Evolutionary conservation across 2,329 filamentous ascomycete species (phyloP).

Genomic region (Phaeoacremonium minimum): DNA sequence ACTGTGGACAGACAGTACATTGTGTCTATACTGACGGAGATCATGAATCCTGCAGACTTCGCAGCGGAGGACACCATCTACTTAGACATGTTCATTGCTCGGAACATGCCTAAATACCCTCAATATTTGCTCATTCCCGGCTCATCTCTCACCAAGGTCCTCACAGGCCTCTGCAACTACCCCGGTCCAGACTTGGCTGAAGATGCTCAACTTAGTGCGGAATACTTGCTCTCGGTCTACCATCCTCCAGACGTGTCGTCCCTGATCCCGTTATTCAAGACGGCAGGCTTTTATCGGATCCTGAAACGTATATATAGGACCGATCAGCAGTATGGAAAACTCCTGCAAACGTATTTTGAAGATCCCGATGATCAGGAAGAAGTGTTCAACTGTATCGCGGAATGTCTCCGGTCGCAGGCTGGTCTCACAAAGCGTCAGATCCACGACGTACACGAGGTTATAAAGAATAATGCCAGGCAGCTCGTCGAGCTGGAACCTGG

Average conservation of each 20-base stretch:
- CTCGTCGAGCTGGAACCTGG: conserved; percentile 64
- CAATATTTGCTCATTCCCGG: conserved; percentile 92
- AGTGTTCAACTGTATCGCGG: conserved; percentile 75
- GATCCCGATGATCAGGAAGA: conserved; percentile 71
- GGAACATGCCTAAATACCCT: conserved; percentile 93
- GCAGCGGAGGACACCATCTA: conserved; percentile 81
- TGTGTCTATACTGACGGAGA: conserved; percentile 82
- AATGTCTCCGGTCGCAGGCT: conserved; percentile 65
- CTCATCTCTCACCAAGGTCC: conserved; percentile 74
- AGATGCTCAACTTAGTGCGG: conserved; percentile 93
- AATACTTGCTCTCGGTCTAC: conserved; percentile 91
- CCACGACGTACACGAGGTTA: conserved; percentile 63
- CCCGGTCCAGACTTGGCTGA: conserved; percentile 77
- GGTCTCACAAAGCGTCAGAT: conserved; percentile 65
- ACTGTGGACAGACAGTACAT: conserved; percentile 90
- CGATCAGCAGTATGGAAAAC: conserved; percentile 73
- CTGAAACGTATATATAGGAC: conserved; percentile 81
- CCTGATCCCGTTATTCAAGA: conserved; percentile 72
- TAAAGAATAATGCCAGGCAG: conserved; percentile 60
- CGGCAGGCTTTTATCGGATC: conserved; percentile 84
- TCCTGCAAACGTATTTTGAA: conserved; percentile 79
- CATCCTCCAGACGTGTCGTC: conserved; percentile 77
- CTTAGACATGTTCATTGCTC: conserved; percentile 96
- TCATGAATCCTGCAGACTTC: conserved; percentile 79
- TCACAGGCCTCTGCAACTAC: conserved; percentile 80